Evolutionary conservation across 106 monocot genomes (phyloP).

Genomic region (Agapanthus africanus): DNA sequence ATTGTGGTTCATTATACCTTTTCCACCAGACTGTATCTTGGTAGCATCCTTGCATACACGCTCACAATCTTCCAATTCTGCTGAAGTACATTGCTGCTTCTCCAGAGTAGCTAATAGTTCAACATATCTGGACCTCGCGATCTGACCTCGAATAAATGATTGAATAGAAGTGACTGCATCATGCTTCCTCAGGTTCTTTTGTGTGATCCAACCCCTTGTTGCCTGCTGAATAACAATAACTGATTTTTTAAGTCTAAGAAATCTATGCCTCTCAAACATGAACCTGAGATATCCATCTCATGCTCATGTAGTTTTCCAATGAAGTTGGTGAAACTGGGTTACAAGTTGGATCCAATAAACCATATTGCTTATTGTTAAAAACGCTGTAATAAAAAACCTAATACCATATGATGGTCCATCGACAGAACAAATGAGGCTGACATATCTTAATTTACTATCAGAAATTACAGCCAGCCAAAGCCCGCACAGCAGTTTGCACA

Average conservation of each 20-base stretch:
- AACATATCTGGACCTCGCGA: slow-evolving; percentile 11
- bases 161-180: slow-evolving; percentile 12
- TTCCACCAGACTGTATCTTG: slow-evolving; percentile 33
- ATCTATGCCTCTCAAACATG: slow-evolving; percentile 44
- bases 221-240: slow-evolving; percentile 32
- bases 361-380: neutral
- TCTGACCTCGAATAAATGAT: slow-evolving; percentile 16
- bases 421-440: neutral
- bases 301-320: slow-evolving; percentile 15
- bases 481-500: slow-evolving; percentile 31
- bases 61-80: neutral
- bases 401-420: slow-evolving; percentile 15
- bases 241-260: slow-evolving; percentile 24
- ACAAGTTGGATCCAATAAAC: neutral
- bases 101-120: neutral
- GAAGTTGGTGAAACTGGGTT: neutral
- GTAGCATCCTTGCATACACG: slow-evolving; percentile 17
- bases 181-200: neutral
- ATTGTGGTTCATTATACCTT: slow-evolving; percentile 10
- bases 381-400: neutral
- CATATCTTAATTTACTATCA: neutral
- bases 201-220: slow-evolving; percentile 24
- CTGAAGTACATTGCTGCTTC: neutral
- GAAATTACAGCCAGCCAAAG: slow-evolving; percentile 25
- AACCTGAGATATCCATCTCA: slow-evolving; percentile 27